Conservation (phyloP, 2,329 filamentous ascomycete genomes). For the Colletotrichum gloeosporioides region DNA sequence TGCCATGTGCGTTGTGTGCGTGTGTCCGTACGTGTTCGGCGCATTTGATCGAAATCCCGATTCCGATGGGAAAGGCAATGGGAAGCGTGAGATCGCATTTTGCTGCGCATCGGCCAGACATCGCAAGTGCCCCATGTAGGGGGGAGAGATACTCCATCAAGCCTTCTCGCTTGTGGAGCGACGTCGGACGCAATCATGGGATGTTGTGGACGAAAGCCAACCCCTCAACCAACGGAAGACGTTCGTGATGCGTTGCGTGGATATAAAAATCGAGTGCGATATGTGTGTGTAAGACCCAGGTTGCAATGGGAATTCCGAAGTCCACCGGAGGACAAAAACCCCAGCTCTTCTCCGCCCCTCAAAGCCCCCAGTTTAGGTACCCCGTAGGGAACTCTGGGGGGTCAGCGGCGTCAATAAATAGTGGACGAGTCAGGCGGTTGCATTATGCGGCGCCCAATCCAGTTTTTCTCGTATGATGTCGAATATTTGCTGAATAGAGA, state of each 20-base stretch:
- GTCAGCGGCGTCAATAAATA: background rate
- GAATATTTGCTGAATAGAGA: background rate
- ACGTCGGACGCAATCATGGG: background rate
- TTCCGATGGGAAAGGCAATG: background rate
- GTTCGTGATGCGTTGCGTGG: background rate
- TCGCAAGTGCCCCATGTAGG: background rate
- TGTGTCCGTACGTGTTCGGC: background rate
- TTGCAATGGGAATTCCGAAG: background rate
- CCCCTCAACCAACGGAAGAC: background rate
- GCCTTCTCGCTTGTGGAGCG: background rate
- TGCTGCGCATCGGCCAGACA: background rate
- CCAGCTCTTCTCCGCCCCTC: background rate
- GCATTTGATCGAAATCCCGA: background rate
- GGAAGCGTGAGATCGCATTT: background rate
- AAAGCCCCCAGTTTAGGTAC: background rate
- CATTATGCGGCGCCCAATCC: background rate
- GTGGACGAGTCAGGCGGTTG: background rate
- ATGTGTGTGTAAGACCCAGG: background rate
- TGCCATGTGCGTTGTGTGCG: background rate
- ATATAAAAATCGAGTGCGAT: background rate
- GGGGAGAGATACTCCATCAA: background rate
- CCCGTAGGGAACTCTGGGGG: background rate
- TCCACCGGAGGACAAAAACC: background rate
- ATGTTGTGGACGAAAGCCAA: background rate
- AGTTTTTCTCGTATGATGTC: conserved; percentile 4